phyloP scores from a whole-genome alignment of 345 rosid species.

The Ailanthus altissimus region DNA sequence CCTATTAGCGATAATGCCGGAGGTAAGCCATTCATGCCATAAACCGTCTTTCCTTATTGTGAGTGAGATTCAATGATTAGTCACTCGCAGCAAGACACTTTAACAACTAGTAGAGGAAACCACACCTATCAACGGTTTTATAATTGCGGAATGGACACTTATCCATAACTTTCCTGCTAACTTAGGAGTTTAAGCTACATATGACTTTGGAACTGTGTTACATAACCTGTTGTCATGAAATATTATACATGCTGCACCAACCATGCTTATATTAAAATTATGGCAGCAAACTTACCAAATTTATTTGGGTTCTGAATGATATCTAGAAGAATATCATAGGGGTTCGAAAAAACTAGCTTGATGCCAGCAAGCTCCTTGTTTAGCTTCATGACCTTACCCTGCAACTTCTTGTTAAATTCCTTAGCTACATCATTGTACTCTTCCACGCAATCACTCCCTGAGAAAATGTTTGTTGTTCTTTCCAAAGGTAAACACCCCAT shows the following conservation, averaged over 20 bases:
- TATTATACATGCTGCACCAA: background rate
- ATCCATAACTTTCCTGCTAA: background rate
- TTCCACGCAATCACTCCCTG: constrained; percentile 46
- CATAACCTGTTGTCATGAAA: background rate
- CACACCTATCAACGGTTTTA: background rate
- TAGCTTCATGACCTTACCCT: constrained; percentile 31
- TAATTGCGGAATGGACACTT: background rate
- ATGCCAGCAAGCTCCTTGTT: constrained; percentile 52
- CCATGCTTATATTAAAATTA: background rate
- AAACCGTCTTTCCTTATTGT: background rate
- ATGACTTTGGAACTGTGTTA: background rate
- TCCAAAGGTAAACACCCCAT: constrained; percentile 88
- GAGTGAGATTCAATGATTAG: background rate
- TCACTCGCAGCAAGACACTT: background rate
- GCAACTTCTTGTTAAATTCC: constrained; percentile 59
- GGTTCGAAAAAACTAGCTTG: constrained; percentile 43
- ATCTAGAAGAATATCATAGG: constrained; percentile 45
- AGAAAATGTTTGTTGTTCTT: constrained; percentile 58
- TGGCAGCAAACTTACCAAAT: constrained; percentile 50
- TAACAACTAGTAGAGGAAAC: background rate
- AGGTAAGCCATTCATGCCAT: background rate
- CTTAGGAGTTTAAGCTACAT: background rate
- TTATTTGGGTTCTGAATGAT: constrained; percentile 51
- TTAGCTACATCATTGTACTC: constrained; percentile 65
- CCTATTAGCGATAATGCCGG: background rate